phyloP scores from a whole-genome alignment of 2,329 filamentous ascomycete species.

The Tolypocladium pustulatum region DNA sequence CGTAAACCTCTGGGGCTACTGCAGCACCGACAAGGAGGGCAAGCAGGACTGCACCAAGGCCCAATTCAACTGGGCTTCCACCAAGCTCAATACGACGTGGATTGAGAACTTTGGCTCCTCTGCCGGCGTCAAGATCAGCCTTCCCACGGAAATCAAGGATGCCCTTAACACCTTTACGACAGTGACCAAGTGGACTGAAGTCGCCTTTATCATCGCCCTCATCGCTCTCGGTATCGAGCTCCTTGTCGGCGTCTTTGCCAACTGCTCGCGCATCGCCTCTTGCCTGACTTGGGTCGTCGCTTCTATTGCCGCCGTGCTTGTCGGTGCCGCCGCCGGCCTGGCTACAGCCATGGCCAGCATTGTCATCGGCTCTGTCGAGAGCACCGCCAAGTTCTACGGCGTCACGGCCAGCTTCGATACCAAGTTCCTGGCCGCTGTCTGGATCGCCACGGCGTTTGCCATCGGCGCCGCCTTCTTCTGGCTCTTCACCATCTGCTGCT shows the following conservation, averaged over 20 bases:
- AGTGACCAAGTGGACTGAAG: constrained; percentile 72
- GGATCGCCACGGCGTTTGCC: constrained; percentile 72
- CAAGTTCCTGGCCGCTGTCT: constrained; percentile 60
- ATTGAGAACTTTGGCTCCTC: constrained; percentile 43
- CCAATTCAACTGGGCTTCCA: constrained; percentile 66
- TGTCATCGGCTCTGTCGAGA: constrained; percentile 44
- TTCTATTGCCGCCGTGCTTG: constrained; percentile 42
- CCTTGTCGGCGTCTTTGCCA: constrained; percentile 68
- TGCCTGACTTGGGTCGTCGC: constrained; percentile 74
- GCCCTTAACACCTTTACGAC: constrained; percentile 64
- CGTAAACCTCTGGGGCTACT: constrained; percentile 81
- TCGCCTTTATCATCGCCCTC: constrained; percentile 68
- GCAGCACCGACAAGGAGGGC: constrained; percentile 45
- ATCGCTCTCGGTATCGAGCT: constrained; percentile 61
- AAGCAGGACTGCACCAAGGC: constrained; percentile 58
- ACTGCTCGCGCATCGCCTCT: constrained; percentile 72
- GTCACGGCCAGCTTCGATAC: constrained; percentile 57
- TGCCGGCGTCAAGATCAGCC: constrained; percentile 43
- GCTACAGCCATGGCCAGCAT: constrained; percentile 64
- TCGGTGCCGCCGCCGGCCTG: constrained; percentile 57
- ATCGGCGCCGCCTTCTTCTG: constrained; percentile 76
- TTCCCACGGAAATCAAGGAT: constrained; percentile 56
- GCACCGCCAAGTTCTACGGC: constrained; percentile 59
- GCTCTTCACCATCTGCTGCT: constrained; percentile 88
- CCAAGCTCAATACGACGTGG: constrained; percentile 51